phyloP scores from a whole-genome alignment of 352 stramenopile species.

The Blastocystis sp. region DNA sequence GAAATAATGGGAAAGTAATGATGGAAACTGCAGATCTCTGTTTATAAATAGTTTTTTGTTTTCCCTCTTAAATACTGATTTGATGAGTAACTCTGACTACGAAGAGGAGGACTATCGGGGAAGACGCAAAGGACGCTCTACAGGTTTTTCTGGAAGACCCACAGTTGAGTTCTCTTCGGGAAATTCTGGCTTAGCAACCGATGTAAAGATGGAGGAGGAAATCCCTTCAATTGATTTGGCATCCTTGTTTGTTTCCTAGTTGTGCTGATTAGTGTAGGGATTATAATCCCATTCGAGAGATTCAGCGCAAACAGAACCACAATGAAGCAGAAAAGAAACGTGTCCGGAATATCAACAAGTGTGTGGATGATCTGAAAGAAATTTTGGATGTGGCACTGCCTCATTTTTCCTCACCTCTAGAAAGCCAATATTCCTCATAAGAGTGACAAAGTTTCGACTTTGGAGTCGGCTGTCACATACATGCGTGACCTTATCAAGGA shows the following conservation, averaged over 20 bases:
- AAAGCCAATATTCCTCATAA: constrained; percentile 54
- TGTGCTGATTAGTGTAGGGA: background rate
- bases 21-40: background rate
- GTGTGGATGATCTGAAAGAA: constrained; percentile 45
- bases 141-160: background rate
- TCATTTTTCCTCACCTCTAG: background rate
- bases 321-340: constrained; percentile 53
- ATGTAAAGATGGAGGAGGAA: background rate
- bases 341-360: constrained; percentile 55
- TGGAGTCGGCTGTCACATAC: constrained; percentile 22
- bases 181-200: background rate
- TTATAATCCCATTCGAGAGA: constrained; percentile 28
- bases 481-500: constrained; percentile 56
- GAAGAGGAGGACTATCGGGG: background rate
- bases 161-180: background rate
- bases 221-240: background rate
- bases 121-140: background rate
- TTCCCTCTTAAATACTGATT: background rate
- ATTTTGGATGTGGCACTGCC: background rate
- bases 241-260: background rate
- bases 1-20: background rate
- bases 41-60: background rate
- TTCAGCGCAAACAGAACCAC: constrained; percentile 52
- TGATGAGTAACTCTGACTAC: constrained; percentile 7
- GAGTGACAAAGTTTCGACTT: constrained; percentile 33